A percentile compares a stretch with the other conserved stretches of the same genome.
These are phyloP conservation scores for Monilinia fructigena DNA, from an alignment of 2,329 filamentous ascomycete species.

Conservation along the genomic window DNA sequence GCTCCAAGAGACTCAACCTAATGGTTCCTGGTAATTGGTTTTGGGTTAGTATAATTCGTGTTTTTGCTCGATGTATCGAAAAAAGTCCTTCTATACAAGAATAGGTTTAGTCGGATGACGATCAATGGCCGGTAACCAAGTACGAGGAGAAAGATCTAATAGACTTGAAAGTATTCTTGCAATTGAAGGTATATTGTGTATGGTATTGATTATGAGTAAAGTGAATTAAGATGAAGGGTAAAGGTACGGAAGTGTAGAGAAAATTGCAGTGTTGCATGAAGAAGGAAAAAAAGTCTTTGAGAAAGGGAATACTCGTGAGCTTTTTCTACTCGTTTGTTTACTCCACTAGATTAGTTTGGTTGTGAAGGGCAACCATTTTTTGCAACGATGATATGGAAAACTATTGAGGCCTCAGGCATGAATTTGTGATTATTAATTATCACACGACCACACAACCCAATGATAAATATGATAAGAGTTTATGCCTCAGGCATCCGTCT, in stretches of 20 bases:
- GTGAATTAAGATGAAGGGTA: conserved; percentile 39
- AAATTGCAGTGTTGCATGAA: conserved; percentile 35
- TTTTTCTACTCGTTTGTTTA: conserved; percentile 24
- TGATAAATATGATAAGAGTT: no score
- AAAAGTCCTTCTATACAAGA: conserved; percentile 44
- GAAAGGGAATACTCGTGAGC: conserved; percentile 8
- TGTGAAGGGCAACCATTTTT: conserved; percentile 20
- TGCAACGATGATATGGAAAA: not conserved
- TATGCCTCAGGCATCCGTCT: not conserved
- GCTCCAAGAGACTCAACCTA: conserved; percentile 60
- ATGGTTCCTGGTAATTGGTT: conserved; percentile 52
- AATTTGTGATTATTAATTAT: not conserved
- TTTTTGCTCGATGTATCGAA: conserved; percentile 51
- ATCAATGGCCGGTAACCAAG: conserved; percentile 46
- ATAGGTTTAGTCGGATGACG: conserved; percentile 47
- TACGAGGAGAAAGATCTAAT: conserved; percentile 51
- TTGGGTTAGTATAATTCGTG: conserved; percentile 48
- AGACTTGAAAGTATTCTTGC: conserved; percentile 37
- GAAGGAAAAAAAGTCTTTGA: conserved; percentile 27
- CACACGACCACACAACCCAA: not conserved
- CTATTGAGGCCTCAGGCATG: not conserved
- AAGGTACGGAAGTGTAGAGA: conserved; percentile 37
- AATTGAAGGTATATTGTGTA: conserved; percentile 32
- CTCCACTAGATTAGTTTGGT: conserved; percentile 21
- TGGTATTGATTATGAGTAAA: conserved; percentile 29